Evolutionary conservation across 768 basidiomycete species (phyloP).

Genomic region (Boletus eberwhitei): DNA sequence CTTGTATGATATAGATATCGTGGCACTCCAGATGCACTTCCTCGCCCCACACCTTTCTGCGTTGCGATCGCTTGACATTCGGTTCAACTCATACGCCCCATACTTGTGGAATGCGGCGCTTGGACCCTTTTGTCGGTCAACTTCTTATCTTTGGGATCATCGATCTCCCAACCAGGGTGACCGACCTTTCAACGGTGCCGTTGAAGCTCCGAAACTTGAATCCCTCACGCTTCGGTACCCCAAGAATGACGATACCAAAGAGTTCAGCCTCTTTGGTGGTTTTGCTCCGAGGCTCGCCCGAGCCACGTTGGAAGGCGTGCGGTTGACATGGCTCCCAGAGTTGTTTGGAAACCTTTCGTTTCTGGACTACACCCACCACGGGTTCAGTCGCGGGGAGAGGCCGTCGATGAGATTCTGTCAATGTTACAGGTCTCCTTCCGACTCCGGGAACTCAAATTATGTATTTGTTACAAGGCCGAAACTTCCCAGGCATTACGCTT

Average conservation of each 20-base stretch:
- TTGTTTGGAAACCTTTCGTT: slow-evolving; percentile 59
- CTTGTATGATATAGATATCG: slow-evolving; percentile 35
- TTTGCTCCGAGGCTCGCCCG: slow-evolving; percentile 53
- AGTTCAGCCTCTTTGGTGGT: slow-evolving; percentile 62
- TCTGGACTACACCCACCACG: slow-evolving; percentile 72
- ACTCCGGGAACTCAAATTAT: slow-evolving; percentile 52
- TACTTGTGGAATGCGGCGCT: slow-evolving; percentile 69
- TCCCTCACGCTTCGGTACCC: slow-evolving; percentile 58
- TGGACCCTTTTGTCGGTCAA: slow-evolving; percentile 46
- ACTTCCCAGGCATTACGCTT: slow-evolving; percentile 16
- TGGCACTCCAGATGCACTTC: slow-evolving; percentile 62
- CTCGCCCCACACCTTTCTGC: slow-evolving; percentile 46
- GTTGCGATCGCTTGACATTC: slow-evolving; percentile 62
- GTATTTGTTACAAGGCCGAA: slow-evolving; percentile 45
- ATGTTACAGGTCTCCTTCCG: slow-evolving; percentile 54
- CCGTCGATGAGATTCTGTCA: slow-evolving; percentile 53
- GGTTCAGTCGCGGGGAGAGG: slow-evolving; percentile 56
- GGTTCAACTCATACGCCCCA: slow-evolving; percentile 53
- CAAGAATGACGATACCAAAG: slow-evolving; percentile 65
- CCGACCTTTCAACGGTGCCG: slow-evolving; percentile 15
- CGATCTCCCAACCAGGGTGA: slow-evolving; percentile 11
- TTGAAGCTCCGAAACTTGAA: slow-evolving; percentile 45
- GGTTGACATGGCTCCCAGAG: slow-evolving; percentile 58
- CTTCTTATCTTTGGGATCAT: slow-evolving; percentile 24
- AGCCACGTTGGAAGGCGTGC: slow-evolving; percentile 60